These are phyloP conservation scores for Lactarius akahatsu DNA, from an alignment of 768 basidiomycete genomes.

Conservation along the genomic window DNA sequence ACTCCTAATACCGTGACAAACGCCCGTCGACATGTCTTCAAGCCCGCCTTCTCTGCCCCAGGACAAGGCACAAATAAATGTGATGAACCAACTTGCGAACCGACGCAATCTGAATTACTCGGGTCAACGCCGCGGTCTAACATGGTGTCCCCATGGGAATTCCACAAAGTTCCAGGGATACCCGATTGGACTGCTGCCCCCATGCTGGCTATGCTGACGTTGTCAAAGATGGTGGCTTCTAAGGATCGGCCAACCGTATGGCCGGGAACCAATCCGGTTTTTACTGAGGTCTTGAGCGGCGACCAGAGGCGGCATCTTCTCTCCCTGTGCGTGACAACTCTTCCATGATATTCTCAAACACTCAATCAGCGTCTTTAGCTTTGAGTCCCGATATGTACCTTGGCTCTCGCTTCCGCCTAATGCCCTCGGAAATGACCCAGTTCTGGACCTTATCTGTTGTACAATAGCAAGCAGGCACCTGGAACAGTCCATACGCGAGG, in stretches of 20 bases:
- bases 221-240: slow-evolving; percentile 36
- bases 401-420: slow-evolving; percentile 44
- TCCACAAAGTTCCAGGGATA: slow-evolving; percentile 40
- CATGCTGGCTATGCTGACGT: slow-evolving; percentile 46
- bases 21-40: slow-evolving; percentile 2
- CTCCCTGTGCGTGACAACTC: slow-evolving; percentile 15
- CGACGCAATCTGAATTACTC: slow-evolving; percentile 11
- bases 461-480: slow-evolving; percentile 48
- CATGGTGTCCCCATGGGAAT: slow-evolving; percentile 39
- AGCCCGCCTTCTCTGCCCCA: slow-evolving; percentile 1
- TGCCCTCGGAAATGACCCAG: slow-evolving; percentile 35
- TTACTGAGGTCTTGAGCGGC: slow-evolving; percentile 17
- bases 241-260: slow-evolving; percentile 30
- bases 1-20: neutral
- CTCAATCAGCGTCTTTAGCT: slow-evolving; percentile 33
- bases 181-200: slow-evolving; percentile 47
- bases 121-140: slow-evolving; percentile 15
- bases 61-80: neutral
- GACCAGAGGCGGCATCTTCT: slow-evolving; percentile 25
- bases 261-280: slow-evolving; percentile 30
- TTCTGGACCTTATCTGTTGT: slow-evolving; percentile 48
- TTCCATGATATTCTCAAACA: neutral
- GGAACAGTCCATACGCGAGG: slow-evolving; percentile 37
- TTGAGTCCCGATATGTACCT: slow-evolving; percentile 45
- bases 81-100: slow-evolving; percentile 26